These are phyloP conservation scores for Vaccinium myrtillus DNA, from an alignment of 148 eudicot genomes.

Conservation along the genomic window DNA sequence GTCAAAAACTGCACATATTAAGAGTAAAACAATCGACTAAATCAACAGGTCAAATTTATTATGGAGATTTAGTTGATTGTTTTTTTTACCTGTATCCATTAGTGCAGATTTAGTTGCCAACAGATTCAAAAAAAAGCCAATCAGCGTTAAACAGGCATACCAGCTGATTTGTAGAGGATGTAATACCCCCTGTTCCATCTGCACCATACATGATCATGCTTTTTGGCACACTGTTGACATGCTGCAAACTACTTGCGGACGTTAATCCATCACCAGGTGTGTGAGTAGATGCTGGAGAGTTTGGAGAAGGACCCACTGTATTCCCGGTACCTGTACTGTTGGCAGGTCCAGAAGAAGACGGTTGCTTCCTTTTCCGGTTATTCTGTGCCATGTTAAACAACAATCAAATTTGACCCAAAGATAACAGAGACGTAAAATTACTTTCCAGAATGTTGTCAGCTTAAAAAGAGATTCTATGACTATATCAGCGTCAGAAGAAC, in stretches of 20 bases:
- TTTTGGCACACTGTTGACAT: conserved; percentile 73
- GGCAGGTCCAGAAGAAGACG: conserved; percentile 97
- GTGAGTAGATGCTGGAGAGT: conserved; percentile 92
- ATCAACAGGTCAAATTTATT: not conserved
- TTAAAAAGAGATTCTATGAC: not conserved
- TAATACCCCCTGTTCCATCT: conserved; percentile 79
- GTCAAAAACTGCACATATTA: not conserved
- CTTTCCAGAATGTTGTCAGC: not conserved
- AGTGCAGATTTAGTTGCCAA: too few relatives aligned
- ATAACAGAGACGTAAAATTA: not conserved
- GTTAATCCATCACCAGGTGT: conserved; percentile 94
- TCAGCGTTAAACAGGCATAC: conserved; percentile 35
- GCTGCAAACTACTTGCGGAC: conserved; percentile 65
- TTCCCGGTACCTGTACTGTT: conserved; percentile 99
- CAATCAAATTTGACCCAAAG: not conserved
- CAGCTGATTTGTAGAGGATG: conserved; percentile 96
- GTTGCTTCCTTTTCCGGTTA: conserved; percentile 86
- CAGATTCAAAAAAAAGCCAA: not conserved
- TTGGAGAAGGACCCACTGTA: conserved; percentile 93
- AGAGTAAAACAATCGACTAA: not conserved
- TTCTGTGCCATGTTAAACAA: conserved; percentile 39
- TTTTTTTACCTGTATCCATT: too few relatives aligned
- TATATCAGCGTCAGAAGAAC: conserved; percentile 28
- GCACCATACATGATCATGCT: conserved; percentile 86
- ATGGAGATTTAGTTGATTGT: not conserved